Conservation (phyloP, 2,329 filamentous ascomycete genomes). For the Microcera coccophila region DNA sequence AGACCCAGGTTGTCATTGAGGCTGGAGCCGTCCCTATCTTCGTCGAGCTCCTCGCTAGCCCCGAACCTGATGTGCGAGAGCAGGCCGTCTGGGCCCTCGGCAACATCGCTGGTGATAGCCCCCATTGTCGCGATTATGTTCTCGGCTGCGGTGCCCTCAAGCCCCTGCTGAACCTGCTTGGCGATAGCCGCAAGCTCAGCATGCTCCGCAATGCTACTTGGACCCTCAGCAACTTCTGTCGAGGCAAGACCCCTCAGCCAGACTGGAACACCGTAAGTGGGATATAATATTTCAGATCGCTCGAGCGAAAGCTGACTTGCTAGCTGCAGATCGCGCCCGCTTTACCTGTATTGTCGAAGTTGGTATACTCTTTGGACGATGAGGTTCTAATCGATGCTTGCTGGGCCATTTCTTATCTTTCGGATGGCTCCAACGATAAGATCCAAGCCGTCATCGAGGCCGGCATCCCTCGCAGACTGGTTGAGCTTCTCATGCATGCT, state of each 20-base stretch:
- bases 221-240: conserved; percentile 99
- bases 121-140: conserved; percentile 94
- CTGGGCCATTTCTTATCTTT: conserved; percentile 99
- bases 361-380: conserved; percentile 97
- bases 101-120: conserved; percentile 98
- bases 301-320: not conserved
- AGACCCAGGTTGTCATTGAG: conserved; percentile 98
- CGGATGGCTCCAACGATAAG: conserved; percentile 97
- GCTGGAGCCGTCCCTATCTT: conserved; percentile 98
- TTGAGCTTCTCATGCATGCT: conserved; percentile 96
- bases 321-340: conserved; percentile 77
- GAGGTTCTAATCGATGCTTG: conserved; percentile 98
- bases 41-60: conserved; percentile 90
- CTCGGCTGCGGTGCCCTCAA: conserved; percentile 86
- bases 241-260: conserved; percentile 97
- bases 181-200: conserved; percentile 96
- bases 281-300: not conserved
- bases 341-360: conserved; percentile 89
- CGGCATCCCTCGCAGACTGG: conserved; percentile 90
- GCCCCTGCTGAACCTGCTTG: conserved; percentile 82
- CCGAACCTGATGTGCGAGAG: conserved; percentile 94
- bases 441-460: conserved; percentile 99
- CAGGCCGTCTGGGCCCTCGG: conserved; percentile 98
- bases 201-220: conserved; percentile 99
- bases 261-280: conserved; percentile 87